Conservation (phyloP, 2,329 filamentous ascomycete species). For the Fusarium napiforme region DNA sequence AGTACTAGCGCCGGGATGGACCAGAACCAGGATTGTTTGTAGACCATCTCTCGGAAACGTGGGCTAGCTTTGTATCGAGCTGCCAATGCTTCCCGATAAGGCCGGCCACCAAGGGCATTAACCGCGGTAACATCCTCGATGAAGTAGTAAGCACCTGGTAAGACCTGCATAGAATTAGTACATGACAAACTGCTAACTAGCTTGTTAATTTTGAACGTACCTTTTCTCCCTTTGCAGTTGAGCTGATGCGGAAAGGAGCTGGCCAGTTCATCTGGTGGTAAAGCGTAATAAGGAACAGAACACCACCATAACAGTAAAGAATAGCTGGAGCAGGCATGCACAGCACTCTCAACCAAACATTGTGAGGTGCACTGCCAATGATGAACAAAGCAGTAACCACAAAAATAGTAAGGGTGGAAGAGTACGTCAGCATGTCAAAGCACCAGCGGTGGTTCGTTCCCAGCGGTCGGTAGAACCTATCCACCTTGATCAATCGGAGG, state of each 20-base stretch:
- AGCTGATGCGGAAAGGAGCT: slow-evolving; percentile 72
- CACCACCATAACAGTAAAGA: slow-evolving; percentile 58
- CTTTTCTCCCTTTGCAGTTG: slow-evolving; percentile 65
- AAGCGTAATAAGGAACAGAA: slow-evolving; percentile 53
- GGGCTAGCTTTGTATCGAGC: slow-evolving; percentile 56
- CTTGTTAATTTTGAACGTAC: slow-evolving; percentile 31
- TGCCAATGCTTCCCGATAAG: slow-evolving; percentile 55
- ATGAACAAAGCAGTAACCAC: slow-evolving; percentile 62
- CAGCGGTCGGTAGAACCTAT: slow-evolving; percentile 62
- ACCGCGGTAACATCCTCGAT: slow-evolving; percentile 76
- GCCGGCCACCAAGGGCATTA: slow-evolving; percentile 67
- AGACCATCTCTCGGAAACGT: slow-evolving; percentile 55
- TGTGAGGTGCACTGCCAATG: slow-evolving; percentile 61
- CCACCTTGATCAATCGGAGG: slow-evolving; percentile 59
- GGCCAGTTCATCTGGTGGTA: slow-evolving; percentile 52
- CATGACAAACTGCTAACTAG: rapidly evolving
- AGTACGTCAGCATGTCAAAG: slow-evolving; percentile 61
- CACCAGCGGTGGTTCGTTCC: slow-evolving; percentile 59
- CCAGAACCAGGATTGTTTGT: slow-evolving; percentile 56
- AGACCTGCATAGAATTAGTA: slow-evolving; percentile 55
- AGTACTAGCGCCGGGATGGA: slow-evolving; percentile 52
- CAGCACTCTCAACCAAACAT: slow-evolving; percentile 60
- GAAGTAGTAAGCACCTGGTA: slow-evolving; percentile 71
- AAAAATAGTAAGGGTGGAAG: slow-evolving; percentile 59
- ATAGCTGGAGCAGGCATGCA: slow-evolving; percentile 64